Conservation (phyloP, 2,329 filamentous ascomycete genomes). For the Colletotrichum sp. region DNA sequence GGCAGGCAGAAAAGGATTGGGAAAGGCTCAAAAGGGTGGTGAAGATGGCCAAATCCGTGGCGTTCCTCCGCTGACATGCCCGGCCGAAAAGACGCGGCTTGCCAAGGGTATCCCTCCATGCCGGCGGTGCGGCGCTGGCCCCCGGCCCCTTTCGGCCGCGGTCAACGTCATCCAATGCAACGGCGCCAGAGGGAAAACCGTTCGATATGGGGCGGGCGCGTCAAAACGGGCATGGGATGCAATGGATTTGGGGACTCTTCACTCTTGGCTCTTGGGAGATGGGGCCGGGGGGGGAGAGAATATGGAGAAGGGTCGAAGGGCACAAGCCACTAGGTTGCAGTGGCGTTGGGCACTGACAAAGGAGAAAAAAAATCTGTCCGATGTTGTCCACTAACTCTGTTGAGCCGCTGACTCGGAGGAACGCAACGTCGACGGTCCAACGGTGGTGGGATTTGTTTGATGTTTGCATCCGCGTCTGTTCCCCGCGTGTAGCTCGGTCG, state of each 20-base stretch:
- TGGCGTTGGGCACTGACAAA: background rate
- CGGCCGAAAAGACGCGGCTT: background rate
- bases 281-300: background rate
- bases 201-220: background rate
- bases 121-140: background rate
- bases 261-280: background rate
- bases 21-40: background rate
- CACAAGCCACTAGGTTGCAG: constrained; percentile 7
- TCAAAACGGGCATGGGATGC: background rate
- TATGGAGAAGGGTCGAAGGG: background rate
- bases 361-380: background rate
- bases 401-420: constrained; percentile 10
- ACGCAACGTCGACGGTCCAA: background rate
- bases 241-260: background rate
- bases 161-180: constrained; percentile 14
- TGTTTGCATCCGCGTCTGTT: background rate
- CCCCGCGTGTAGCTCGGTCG: background rate
- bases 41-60: background rate
- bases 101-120: constrained; percentile 4
- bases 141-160: background rate
- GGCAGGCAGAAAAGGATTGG: background rate
- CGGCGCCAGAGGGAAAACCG: background rate
- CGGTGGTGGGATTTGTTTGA: constrained; percentile 6
- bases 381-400: background rate
- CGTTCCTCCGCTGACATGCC: background rate